Percentiles rank a stretch among this genome's conserved stretches.
These are phyloP conservation scores for Barnettozyma siamensis DNA, from an alignment of 805 yeast species.

Conservation along the genomic window DNA sequence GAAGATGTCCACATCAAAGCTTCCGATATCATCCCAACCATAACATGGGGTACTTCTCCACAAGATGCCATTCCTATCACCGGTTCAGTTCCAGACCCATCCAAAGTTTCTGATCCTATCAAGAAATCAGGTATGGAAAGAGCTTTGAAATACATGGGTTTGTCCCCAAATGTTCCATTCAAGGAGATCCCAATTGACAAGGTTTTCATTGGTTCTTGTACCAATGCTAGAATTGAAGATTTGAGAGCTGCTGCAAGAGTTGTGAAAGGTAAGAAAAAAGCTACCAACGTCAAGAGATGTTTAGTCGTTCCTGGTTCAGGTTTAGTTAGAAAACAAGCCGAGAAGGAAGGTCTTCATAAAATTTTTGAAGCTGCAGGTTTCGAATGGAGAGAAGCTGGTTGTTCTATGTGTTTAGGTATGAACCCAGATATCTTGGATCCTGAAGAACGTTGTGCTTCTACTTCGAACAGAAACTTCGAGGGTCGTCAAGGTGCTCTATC, in stretches of 20 bases:
- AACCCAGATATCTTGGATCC: slow-evolving; percentile 96
- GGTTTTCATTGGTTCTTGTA: slow-evolving; percentile 97
- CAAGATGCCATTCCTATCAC: slow-evolving; percentile 97
- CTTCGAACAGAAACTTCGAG: slow-evolving; percentile 97
- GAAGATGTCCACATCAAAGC: slow-evolving; percentile 76
- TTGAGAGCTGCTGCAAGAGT: slow-evolving; percentile 92
- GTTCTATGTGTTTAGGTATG: slow-evolving; percentile 99
- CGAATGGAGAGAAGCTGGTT: slow-evolving; percentile 99
- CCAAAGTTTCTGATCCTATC: slow-evolving; percentile 63
- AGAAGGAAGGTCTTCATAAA: slow-evolving; percentile 88
- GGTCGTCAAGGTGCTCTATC: slow-evolving; percentile 98
- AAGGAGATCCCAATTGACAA: slow-evolving; percentile 76
- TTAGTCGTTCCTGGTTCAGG: slow-evolving; percentile 98
- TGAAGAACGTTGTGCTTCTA: slow-evolving; percentile 96
- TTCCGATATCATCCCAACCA: slow-evolving; percentile 85
- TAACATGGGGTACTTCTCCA: slow-evolving; percentile 99
- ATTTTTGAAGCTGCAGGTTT: slow-evolving; percentile 90
- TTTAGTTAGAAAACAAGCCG: slow-evolving; percentile 88
- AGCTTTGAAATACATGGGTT: slow-evolving; percentile 89
- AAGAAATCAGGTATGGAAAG: slow-evolving; percentile 82
- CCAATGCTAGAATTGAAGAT: slow-evolving; percentile 96
- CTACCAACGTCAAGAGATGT: slow-evolving; percentile 72
- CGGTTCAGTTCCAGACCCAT: slow-evolving; percentile 86
- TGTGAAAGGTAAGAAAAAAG: slow-evolving; percentile 84
- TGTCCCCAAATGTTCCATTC: slow-evolving; percentile 75